Evolutionary conservation across 2,329 filamentous ascomycete genomes (phyloP), one percentile per base, ranked within the genome.

Genomic region (Trichoderma sp.): DNA sequence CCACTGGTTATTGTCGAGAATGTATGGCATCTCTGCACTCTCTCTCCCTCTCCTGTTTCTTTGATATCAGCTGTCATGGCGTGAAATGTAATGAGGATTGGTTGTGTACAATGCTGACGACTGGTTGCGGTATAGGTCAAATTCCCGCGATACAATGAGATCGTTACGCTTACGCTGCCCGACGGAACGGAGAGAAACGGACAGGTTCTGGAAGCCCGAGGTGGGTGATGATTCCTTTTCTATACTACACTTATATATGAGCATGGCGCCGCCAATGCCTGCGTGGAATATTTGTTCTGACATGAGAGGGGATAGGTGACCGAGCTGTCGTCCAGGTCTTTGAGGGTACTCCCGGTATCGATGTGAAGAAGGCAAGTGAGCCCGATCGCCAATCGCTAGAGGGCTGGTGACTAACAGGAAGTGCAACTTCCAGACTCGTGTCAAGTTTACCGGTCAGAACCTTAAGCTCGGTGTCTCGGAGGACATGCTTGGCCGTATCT

Each of bases 401-500:
- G n/a, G 21, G 9, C 33, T 60, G 60, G 29, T 67, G 67, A 77
- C 83, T 85, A 78, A 73, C 16, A 29, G 85, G 78, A 41, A 53
- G 7, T 59, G 79, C 50, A 24, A 24, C 21, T 29, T 65, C 21
- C 82, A 97, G 95, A 98, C 96, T 74, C 97, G 93, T 90, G 96
- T 99, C 85, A 94, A 99, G 85, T 98, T 99, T 86, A 97, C 94
- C 38, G 97, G 97, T 77, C 91, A 98, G 88, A 98, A 94, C 88
- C 88, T 99, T 88, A 98, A 98, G 91, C 93, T 99, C 71, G 97
- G 97, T 86, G 97, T 99, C 76, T 98, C 97, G 71, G 97, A 99
- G 88, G 97, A 99, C 88, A 99, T 99, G 97, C 87, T 99, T 86
- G 97, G 97, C 79, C 96, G 97, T 88, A 95, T 98, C 85, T 99